These are phyloP conservation scores for Penicillium psychrofluorescens DNA, from an alignment of 495 filamentous ascomycete species.

Conservation along the genomic window DNA sequence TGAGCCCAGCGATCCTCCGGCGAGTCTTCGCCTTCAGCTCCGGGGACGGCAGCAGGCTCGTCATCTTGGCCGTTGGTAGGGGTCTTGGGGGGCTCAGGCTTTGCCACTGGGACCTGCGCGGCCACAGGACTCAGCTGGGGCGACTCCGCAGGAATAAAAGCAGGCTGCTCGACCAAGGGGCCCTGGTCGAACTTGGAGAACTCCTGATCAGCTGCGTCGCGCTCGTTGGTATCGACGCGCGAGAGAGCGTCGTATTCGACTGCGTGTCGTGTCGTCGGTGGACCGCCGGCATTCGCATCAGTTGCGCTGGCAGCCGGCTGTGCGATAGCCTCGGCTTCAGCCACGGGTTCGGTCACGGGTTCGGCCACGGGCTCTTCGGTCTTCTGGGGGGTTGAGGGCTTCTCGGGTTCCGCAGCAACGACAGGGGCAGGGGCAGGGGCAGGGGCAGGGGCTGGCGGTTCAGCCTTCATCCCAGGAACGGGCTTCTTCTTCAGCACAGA, in stretches of 20 bases:
- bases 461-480: slow-evolving; percentile 14
- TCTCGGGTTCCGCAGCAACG: background rate
- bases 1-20: slow-evolving; percentile 79
- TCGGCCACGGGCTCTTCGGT: slow-evolving; percentile 18
- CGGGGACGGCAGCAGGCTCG: slow-evolving; percentile 4
- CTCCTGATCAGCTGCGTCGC: slow-evolving; percentile 56
- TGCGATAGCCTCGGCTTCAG: background rate
- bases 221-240: slow-evolving; percentile 58
- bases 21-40: background rate
- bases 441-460: slow-evolving; percentile 2
- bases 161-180: slow-evolving; percentile 77
- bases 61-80: slow-evolving; percentile 16
- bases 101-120: background rate
- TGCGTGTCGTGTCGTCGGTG: slow-evolving; percentile 41
- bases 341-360: background rate
- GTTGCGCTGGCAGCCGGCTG: background rate
- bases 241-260: slow-evolving; percentile 49
- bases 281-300: slow-evolving; percentile 18
- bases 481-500: slow-evolving; percentile 32
- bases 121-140: slow-evolving; percentile 21
- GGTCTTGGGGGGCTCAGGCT: slow-evolving; percentile 8
- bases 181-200: slow-evolving; percentile 89
- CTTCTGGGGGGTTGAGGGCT: background rate
- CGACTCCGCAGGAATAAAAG: slow-evolving; percentile 68
- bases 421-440: slow-evolving; percentile 8